These are phyloP conservation scores for Echium plantagineum DNA, from an alignment of 257 asterid species.

Conservation along the genomic window DNA sequence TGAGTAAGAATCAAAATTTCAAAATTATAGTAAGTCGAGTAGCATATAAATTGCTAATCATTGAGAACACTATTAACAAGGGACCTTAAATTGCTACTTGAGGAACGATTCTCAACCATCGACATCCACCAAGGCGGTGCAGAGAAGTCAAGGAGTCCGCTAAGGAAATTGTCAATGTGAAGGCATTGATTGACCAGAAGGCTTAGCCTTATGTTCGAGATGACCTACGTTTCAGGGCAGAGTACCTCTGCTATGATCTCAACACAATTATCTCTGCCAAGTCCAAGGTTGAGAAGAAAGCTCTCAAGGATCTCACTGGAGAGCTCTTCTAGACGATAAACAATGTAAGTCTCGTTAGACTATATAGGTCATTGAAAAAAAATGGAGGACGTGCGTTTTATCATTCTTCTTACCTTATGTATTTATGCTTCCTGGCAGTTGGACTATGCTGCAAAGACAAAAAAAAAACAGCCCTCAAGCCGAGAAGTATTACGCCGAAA, in stretches of 20 bases:
- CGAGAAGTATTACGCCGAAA: slow-evolving; percentile 73
- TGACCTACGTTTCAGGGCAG: slow-evolving; percentile 68
- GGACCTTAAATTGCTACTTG: too few relatives aligned
- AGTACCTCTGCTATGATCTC: slow-evolving; percentile 75
- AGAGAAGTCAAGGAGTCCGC: slow-evolving; percentile 89
- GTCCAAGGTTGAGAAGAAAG: slow-evolving; percentile 58
- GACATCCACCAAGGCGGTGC: slow-evolving; percentile 52
- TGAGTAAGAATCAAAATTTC: too few relatives aligned
- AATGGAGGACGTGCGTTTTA: not conserved
- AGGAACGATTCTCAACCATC: too few relatives aligned
- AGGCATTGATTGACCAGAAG: slow-evolving; percentile 56
- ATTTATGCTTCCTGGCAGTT: slow-evolving; percentile 28
- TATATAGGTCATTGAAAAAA: not conserved
- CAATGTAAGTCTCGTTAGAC: slow-evolving; percentile 27
- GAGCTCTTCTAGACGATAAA: slow-evolving; percentile 54
- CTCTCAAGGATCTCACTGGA: slow-evolving; percentile 48
- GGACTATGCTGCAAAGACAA: slow-evolving; percentile 83
- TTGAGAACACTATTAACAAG: too few relatives aligned
- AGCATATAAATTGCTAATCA: too few relatives aligned
- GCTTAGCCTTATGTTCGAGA: slow-evolving; percentile 89
- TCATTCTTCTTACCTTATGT: not conserved
- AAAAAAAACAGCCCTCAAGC: slow-evolving; percentile 71
- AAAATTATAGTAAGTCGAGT: too few relatives aligned
- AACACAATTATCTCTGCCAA: slow-evolving; percentile 65
- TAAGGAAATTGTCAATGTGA: slow-evolving; percentile 58